Base-by-base conservation (phyloP, 1,284 basidiomycete species). In the Megacollybia platyphylla region DNA sequence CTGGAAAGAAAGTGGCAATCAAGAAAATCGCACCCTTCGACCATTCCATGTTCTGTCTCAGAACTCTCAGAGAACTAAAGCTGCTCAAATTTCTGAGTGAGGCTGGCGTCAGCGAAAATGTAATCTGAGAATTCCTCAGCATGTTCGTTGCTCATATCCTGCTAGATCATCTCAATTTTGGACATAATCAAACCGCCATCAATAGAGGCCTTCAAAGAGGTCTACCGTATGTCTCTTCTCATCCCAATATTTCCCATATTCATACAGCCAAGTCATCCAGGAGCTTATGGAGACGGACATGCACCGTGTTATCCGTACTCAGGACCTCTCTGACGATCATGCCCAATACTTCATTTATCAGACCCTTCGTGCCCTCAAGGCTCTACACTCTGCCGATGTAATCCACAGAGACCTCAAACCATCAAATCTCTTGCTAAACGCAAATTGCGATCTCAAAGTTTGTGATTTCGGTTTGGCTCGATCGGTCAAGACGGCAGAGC, bases 351-450 rank as follows among this genome's bases (percentile, higher is more conserved):
- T 90, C 57, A 79, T 88, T 47, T 84, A 85, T 52, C 87, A 91
- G 58, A 93, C 89, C 0, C 76, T 96, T 11, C 82, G 93, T 36
- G 93, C 90, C 0, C 73, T 97, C 57, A 97, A 97, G 61, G 91
- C 91, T 0, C 68, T 97, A 3, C 92, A 97, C 57, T 90, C 86
- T 0, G 91, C 93, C 17, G 88, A 92, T 58, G 90, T 97, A 50
- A 85, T 96, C 52, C 92, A 97, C 59, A 84, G 93, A 46, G 92
- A 97, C 61, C 76, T 97, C 51, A 97, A 97, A 62, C 92, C 92
- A 0, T 92, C 90, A 28, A 97, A 97, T 55, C 70, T 96, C 6
- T 76, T 96, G n/a, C 71, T 97, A 43, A 96, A 96, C 55, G 89
- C 90, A 48, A 94, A 97, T 60, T 97, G 93, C 55, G 93, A 97